Conservation (phyloP, 129 eudicot species). For the Escallonia rubra region DNA sequence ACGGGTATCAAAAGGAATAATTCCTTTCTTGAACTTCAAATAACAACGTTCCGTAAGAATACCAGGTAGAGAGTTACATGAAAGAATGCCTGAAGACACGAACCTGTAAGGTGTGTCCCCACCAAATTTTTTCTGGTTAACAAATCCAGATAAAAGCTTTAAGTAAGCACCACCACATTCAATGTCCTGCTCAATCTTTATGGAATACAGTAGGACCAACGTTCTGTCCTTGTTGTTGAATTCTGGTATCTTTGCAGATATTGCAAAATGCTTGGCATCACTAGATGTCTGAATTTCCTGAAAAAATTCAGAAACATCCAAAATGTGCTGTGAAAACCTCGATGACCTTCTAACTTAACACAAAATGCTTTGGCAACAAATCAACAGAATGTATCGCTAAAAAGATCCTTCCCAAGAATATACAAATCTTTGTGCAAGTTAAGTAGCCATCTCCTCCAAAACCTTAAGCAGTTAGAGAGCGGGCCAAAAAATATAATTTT, state of each 20-base stretch:
- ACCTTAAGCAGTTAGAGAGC: too few species aligned
- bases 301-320: constrained; percentile 7
- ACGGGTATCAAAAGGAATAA: too few species aligned
- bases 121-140: constrained; percentile 89
- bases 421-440: too few species aligned
- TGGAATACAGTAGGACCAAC: constrained; percentile 72
- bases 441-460: too few species aligned
- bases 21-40: too few species aligned
- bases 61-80: too few species aligned
- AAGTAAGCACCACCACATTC: constrained; percentile 96
- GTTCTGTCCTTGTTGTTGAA: constrained; percentile 87
- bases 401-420: too few species aligned
- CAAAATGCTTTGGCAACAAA: too few species aligned
- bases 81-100: background rate
- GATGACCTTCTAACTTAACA: too few species aligned
- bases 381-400: too few species aligned
- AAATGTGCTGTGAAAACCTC: background rate
- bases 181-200: constrained; percentile 79
- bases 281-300: constrained; percentile 80
- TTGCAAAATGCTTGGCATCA: constrained; percentile 87
- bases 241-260: constrained; percentile 87
- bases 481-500: too few species aligned
- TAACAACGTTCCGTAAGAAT: too few species aligned
- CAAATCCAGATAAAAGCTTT: constrained; percentile 78
- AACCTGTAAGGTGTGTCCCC: constrained; percentile 98